Evolutionary conservation across 768 basidiomycete genomes (phyloP).

Genomic region (Termitomyces eurrhizus): DNA sequence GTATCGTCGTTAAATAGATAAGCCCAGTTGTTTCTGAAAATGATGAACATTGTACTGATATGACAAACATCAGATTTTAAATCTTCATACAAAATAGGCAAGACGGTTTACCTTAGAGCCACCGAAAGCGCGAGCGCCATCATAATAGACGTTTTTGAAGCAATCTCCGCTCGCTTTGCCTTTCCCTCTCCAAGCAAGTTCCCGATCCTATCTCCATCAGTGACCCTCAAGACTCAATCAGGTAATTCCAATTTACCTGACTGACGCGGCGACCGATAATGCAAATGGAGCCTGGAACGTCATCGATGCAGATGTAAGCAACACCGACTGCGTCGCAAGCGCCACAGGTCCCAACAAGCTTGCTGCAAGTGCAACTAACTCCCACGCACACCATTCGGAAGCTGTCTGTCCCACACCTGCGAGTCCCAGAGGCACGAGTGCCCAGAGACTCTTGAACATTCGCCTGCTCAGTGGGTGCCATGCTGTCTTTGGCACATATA

Average conservation of each 20-base stretch:
- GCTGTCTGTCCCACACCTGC: constrained; percentile 86
- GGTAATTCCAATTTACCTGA: constrained; percentile 48
- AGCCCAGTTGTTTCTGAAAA: constrained; percentile 65
- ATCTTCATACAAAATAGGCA: background rate
- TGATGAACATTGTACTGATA: constrained; percentile 47
- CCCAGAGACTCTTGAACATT: constrained; percentile 63
- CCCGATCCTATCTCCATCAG: constrained; percentile 54
- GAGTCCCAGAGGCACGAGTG: constrained; percentile 71
- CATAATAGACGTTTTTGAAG: constrained; percentile 60
- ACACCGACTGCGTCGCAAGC: constrained; percentile 86
- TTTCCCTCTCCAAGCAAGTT: constrained; percentile 85
- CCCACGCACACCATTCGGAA: constrained; percentile 98
- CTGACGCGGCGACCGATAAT: constrained; percentile 77
- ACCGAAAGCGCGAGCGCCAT: constrained; percentile 62
- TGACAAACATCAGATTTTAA: background rate
- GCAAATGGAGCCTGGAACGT: constrained; percentile 85
- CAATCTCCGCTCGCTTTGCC: constrained; percentile 64
- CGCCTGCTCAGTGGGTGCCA: constrained; percentile 74
- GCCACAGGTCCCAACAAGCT: constrained; percentile 68
- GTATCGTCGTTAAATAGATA: constrained; percentile 72
- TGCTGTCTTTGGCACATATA: constrained; percentile 63
- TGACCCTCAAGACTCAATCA: background rate
- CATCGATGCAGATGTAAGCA: constrained; percentile 70
- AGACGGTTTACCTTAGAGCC: constrained; percentile 52
- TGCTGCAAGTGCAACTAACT: constrained; percentile 63